Evolutionary conservation across 805 yeast genomes (phyloP), one percentile per base, ranked within the genome.

Genomic region (Saturnispora galanensis): DNA sequence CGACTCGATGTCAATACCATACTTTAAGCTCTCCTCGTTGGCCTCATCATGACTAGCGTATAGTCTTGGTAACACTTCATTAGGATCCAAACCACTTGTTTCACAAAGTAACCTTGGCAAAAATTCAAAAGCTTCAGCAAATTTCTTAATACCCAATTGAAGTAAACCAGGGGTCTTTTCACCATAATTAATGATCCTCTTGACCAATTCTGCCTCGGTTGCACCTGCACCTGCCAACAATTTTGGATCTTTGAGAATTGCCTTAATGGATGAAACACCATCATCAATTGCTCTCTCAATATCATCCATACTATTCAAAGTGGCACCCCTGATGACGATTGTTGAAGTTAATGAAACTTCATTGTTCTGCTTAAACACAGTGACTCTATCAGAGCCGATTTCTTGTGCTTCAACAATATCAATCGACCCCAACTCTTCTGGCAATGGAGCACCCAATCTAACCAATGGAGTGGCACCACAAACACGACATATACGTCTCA

Each of bases 401-500:
- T 93, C 98, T 56, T 76, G 77, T 18, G 96, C 83, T 68, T 85
- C 95, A 41, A 93, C 90, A 29, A 81, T 64, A 60, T 90, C 98
- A 49, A 93, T 76, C 36, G 73, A 60, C 45, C 98, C 98, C 71
- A 86, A 76, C 66, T 90, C 97, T 58, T 89, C 96, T 16, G 95
- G 90, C 67, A 85, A 77, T 55, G 97, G 97, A 2, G 96, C 94
- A 52, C 96, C 96, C 47, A 89, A 72, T 64, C 96, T 75, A 42
- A 96, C 90, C 60, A 90, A 73, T 47, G 97, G 97, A 26, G 97
- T 84, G 37, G 97, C 97, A 40, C 97, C 97, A 65, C 96, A 89
- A 13, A 93, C 97, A 63, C 96, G 83, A 58, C 95, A 84, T 49
- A 93, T 71, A 64, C 98, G 80, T 71, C 97, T 82, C 50, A 93